Conservation (phyloP, 2,329 filamentous ascomycete species). For the Diaporthe nobilis region DNA sequence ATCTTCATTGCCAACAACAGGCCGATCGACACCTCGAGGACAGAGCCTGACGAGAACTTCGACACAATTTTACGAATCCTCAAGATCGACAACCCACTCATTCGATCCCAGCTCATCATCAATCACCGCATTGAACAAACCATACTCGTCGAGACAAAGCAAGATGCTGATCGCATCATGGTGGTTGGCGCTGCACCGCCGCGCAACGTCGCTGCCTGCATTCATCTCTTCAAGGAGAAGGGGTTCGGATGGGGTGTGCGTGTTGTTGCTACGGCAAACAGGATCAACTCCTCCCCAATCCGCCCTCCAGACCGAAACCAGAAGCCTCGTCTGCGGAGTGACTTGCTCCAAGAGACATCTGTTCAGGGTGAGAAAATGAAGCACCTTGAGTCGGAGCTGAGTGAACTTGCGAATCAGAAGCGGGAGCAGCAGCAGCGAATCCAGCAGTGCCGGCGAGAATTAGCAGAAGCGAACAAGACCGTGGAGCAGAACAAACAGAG, state of each 20-base stretch:
- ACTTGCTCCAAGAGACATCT: constrained; percentile 55
- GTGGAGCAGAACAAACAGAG: constrained; percentile 62
- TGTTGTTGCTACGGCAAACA: constrained; percentile 57
- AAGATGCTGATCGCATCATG: constrained; percentile 79
- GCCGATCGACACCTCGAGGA: constrained; percentile 69
- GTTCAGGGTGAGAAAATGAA: constrained; percentile 64
- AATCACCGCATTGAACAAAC: constrained; percentile 86
- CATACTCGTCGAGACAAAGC: constrained; percentile 78
- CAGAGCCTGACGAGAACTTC: constrained; percentile 81
- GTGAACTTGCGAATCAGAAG: constrained; percentile 64
- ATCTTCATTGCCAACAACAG: constrained; percentile 75
- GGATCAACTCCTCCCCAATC: constrained; percentile 56
- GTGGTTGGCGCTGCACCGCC: constrained; percentile 69
- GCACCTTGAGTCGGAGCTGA: constrained; percentile 69
- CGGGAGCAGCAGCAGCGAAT: constrained; percentile 62
- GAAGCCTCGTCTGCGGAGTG: constrained; percentile 82
- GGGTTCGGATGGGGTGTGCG: constrained; percentile 72
- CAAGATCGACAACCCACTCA: constrained; percentile 83
- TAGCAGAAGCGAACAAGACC: constrained; percentile 64
- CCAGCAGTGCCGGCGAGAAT: constrained; percentile 62
- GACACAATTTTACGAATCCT: constrained; percentile 86
- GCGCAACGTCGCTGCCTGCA: constrained; percentile 80
- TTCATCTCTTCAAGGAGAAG: constrained; percentile 73
- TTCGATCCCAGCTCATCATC: constrained; percentile 88
- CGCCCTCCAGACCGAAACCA: constrained; percentile 61